phyloP scores from a whole-genome alignment of 129 eudicot species.

The Helianthus tuberosus region DNA sequence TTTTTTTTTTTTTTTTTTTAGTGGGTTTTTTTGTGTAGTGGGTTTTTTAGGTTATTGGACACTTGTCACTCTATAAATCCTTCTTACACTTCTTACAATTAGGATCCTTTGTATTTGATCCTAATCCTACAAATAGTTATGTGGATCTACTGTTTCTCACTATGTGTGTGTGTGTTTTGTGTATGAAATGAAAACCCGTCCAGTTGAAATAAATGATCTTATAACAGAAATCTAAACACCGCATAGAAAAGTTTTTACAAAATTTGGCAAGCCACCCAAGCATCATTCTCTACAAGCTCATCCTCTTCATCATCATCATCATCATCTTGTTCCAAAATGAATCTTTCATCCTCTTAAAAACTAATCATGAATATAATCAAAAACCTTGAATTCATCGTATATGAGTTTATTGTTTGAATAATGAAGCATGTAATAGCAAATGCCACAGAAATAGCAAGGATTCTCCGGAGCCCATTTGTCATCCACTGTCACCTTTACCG shows the following conservation, averaged over 20 bases:
- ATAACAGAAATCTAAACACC: too few relatives aligned
- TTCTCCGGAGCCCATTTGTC: constrained; percentile 84
- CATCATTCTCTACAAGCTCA: constrained; percentile 2
- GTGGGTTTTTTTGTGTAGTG: too few relatives aligned
- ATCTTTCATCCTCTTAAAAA: neutral
- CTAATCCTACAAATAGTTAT: too few relatives aligned
- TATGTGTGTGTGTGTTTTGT: too few relatives aligned
- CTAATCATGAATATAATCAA: constrained; percentile 67
- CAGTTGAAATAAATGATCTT: too few relatives aligned
- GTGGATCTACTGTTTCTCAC: too few relatives aligned
- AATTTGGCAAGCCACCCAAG: neutral
- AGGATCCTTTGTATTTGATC: too few relatives aligned
- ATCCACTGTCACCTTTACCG: constrained; percentile 74
- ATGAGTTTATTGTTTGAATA: constrained; percentile 59
- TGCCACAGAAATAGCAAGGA: constrained; percentile 82
- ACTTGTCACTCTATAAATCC: too few relatives aligned
- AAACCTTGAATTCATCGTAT: constrained; percentile 59
- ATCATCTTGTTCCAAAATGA: neutral
- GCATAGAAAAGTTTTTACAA: neutral
- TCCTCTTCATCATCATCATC: neutral
- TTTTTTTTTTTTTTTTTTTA: too few relatives aligned
- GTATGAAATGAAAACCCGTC: too few relatives aligned
- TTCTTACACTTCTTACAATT: too few relatives aligned
- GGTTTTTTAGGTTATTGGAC: too few relatives aligned
- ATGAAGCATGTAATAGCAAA: constrained; percentile 92